Base-by-base conservation (phyloP, 257 asterid genomes). In the Fraxinus cuspidata region DNA sequence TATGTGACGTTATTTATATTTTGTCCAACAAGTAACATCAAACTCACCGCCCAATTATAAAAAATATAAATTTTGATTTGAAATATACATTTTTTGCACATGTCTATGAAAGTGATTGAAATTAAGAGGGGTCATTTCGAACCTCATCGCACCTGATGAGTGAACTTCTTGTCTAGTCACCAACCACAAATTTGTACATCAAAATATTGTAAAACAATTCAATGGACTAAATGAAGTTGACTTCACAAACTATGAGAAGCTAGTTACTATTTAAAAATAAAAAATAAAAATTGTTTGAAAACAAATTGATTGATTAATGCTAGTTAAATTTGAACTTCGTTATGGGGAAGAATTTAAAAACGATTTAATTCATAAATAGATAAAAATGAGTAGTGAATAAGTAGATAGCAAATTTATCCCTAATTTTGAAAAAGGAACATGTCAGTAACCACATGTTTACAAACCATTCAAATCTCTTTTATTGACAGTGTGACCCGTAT, bases 71-170 rank as follows among this genome's bases (percentile, higher is more conserved):
- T 63, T 23, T 21, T 13, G 68, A 63, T 63, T 58, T 21, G n/a
- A 9, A 0, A 15, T 2, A 27, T 63, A 31, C 69, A 10, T 2
- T 27, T 63, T 63, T 60, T 27, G n/a, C 34, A 11, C 12, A 11
- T 34, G 2, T 76, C 13, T 56, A 21, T 49, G 77, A 65, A 74
- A 72, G 74, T 78, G 73, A 83, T 68, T 77, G 82, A 78, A 58
- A 68, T 70, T 63, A 73, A 65, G 76, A 72, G 71, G 81, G 74
- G 75, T 74, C 82, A 60, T 68, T 80, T 83, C 74, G 75, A 72
- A 56, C 75, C 81, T 70, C 70, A 66, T 75, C 71, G 32, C 53
- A 32, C 19, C 4, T 25, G 75, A 77, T 68, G 44, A 72, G 65
- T 47, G 38, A 78, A 70, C 16, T 51, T 49, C 2, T 34, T 35